Evolutionary conservation across 192 early-diverging fungal genomes (phyloP).

Genomic region (Coemansia sp.): DNA sequence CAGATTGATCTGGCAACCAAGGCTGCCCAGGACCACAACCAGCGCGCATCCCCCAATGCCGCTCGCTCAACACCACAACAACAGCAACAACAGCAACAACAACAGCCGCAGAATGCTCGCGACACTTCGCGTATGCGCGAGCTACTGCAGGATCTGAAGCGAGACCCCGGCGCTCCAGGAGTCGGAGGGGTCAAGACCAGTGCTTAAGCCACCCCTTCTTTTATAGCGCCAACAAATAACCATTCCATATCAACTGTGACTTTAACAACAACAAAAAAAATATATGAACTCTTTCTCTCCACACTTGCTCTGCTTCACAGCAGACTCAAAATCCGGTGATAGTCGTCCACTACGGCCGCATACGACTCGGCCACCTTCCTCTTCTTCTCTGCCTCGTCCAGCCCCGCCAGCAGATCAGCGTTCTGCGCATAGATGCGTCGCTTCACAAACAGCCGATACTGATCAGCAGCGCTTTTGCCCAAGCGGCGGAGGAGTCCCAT

Average conservation of each 20-base stretch:
- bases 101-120: conserved; percentile 14
- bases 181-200: conserved; percentile 34
- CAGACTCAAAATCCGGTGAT: conserved; percentile 57
- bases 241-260: not conserved
- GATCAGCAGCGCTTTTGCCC: conserved; percentile 48
- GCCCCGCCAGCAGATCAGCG: conserved; percentile 61
- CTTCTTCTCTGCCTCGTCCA: conserved; percentile 64
- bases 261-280: not conserved
- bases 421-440: conserved; percentile 77
- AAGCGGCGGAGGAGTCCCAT: conserved; percentile 63
- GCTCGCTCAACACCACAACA: conserved; percentile 5
- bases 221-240: not conserved
- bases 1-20: conserved; percentile 60
- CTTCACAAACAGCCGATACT: conserved; percentile 80
- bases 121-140: conserved; percentile 70
- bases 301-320: conserved; percentile 16
- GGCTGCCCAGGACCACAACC: conserved; percentile 6
- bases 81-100: conserved; percentile 1
- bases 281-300: not conserved
- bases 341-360: conserved; percentile 69
- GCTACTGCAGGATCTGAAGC: conserved; percentile 64
- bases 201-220: not conserved
- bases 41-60: not conserved
- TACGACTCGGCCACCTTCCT: conserved; percentile 76
- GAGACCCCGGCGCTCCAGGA: conserved; percentile 65